Percentiles rank a stretch among this genome's conserved stretches.
These are phyloP conservation scores for Thelonectria rubi DNA, from an alignment of 2,329 filamentous ascomycete species.

Conservation along the genomic window DNA sequence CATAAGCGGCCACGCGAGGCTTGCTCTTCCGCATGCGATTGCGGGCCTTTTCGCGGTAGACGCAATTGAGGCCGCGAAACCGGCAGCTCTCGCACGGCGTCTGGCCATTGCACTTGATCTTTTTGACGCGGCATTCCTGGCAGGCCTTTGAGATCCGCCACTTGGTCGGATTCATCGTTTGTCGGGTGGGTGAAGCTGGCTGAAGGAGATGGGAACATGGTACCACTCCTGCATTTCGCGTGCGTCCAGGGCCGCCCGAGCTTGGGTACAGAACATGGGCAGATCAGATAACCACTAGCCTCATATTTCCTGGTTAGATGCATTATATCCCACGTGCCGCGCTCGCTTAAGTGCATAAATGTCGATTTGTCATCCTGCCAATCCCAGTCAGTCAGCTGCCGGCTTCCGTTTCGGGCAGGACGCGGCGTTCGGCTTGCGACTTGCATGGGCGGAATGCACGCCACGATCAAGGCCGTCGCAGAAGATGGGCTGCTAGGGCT, in stretches of 20 bases:
- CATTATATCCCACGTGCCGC: constrained; percentile 1
- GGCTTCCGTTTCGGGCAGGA: not conserved
- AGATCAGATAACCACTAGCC: constrained; percentile 9
- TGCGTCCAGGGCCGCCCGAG: constrained; percentile 4
- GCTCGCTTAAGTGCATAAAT: constrained; percentile 6
- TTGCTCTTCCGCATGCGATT: constrained; percentile 42
- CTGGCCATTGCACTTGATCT: constrained; percentile 46
- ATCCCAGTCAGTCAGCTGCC: not conserved
- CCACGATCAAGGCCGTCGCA: too few relatives aligned
- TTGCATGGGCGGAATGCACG: not conserved
- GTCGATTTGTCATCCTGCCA: not conserved
- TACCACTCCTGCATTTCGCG: constrained; percentile 24
- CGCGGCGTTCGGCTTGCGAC: not conserved
- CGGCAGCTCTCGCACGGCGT: constrained; percentile 44
- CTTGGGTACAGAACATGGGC: constrained; percentile 4
- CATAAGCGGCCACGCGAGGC: constrained; percentile 36
- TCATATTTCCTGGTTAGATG: constrained; percentile 11
- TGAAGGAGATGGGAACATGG: constrained; percentile 16
- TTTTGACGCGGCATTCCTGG: constrained; percentile 46
- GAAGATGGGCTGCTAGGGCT: too few relatives aligned
- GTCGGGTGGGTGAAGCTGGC: constrained; percentile 13
- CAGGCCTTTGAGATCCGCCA: constrained; percentile 48
- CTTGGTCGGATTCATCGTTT: constrained; percentile 42
- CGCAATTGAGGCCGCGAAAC: constrained; percentile 40
- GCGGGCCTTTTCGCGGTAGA: constrained; percentile 46